Evolutionary conservation across 2,329 filamentous ascomycete species (phyloP), one percentile per base, ranked within the genome.

Genomic region (Alternaria postmessia): DNA sequence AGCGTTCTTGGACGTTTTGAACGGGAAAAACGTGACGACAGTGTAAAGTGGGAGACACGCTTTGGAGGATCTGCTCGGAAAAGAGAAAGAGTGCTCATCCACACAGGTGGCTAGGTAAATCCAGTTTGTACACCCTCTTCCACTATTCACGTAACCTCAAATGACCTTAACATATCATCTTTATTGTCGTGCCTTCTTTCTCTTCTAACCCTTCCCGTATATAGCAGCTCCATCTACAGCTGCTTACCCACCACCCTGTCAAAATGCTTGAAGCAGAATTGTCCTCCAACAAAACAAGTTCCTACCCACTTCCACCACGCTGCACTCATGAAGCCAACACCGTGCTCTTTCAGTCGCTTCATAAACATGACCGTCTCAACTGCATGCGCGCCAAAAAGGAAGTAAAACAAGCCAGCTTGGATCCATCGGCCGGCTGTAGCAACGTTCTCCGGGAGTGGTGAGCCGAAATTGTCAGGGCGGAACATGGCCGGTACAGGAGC

Each of bases 261-360:
- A 51, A 73, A 70, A 57, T 71, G 67, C 44, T 66, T 56, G 16
- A 65, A 70, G 39, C 64, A 66, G 46, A 65, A 72, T 52, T 66
- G 59, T 1, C 71, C 69, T 0, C 70, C 69, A 2, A 72, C 54
- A 47, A 69, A 74, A 51, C 71, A 71, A 24, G 69, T 72, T 1
- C 43, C 67, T 24, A 73, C 62, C 70, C 70, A 72, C 52, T 72
- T 66, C 44, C 53, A 66, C 69, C 71, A 72, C 11, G 62, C 57
- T 3, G 36, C 20, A 34, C 68, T 70, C 12, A 51, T 12, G 1
- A 65, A 44, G n/a, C 60, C 51, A 1, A 74, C 59, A 0, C 71
- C 66, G 39, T 69, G 64, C 26, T 57, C 57, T 0, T 44, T 58
- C 41, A 73, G 34, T 20, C 62, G 54, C 47, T 58, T 63, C 5